These are phyloP conservation scores for Trichoderma afroharzianum DNA, from an alignment of 2,329 filamentous ascomycete species.

Conservation along the genomic window DNA sequence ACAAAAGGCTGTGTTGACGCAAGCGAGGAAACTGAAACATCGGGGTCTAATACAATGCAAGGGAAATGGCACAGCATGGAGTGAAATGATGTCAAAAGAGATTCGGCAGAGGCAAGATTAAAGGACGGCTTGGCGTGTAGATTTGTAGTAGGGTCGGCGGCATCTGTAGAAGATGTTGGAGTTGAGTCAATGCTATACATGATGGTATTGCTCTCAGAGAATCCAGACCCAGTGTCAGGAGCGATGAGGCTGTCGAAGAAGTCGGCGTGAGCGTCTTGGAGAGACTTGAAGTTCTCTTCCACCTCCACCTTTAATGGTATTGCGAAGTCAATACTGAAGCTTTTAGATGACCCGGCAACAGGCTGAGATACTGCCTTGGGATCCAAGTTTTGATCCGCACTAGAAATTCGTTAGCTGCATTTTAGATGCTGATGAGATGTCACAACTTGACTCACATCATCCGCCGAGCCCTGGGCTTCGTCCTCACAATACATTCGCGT, in stretches of 20 bases:
- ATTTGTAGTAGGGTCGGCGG: conserved; percentile 35
- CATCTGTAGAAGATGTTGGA: conserved; percentile 27
- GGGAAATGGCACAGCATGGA: conserved; percentile 43
- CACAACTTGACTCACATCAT: conserved; percentile 28
- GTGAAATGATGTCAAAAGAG: conserved; percentile 42
- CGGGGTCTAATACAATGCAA: conserved; percentile 39
- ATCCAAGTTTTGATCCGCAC: conserved; percentile 7
- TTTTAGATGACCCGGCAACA: conserved; percentile 41
- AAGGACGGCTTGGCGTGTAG: conserved; percentile 50
- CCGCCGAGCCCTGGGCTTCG: conserved; percentile 47
- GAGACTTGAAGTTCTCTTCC: conserved; percentile 38
- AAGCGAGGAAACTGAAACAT: conserved; percentile 41
- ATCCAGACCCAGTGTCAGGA: conserved; percentile 23
- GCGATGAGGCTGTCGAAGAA: conserved; percentile 42
- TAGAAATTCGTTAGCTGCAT: neutral
- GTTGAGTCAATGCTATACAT: conserved; percentile 25
- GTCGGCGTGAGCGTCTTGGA: conserved; percentile 42
- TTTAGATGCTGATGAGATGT: neutral
- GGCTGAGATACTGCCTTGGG: conserved; percentile 22
- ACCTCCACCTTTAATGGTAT: conserved; percentile 38
- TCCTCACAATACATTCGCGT: conserved; percentile 51
- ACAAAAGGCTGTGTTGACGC: conserved; percentile 49
- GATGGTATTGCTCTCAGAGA: conserved; percentile 15
- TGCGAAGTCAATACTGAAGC: conserved; percentile 51
- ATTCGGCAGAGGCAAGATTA: conserved; percentile 51